Conservation (phyloP, 306 rosid species). For the Herpetospermum pedunculosum region DNA sequence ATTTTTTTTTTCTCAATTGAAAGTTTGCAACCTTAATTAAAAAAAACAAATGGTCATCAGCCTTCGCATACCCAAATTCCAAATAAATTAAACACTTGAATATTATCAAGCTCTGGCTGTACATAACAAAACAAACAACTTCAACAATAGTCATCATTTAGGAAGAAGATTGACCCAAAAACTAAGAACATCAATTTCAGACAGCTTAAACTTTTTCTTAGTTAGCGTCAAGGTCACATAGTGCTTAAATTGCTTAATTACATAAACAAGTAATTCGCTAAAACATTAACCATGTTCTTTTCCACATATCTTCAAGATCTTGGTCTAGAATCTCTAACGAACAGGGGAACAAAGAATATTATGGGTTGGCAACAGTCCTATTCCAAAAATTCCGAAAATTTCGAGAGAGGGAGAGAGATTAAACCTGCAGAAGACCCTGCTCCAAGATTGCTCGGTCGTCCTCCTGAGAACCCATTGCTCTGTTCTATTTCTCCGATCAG, state of each 20-base stretch:
- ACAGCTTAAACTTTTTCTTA: no score
- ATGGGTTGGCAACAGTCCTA: background rate
- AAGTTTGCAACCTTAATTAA: no score
- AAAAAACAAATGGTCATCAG: background rate
- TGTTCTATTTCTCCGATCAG: background rate
- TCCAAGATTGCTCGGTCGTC: slow-evolving; percentile 33
- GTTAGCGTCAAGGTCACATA: background rate
- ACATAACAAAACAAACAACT: background rate
- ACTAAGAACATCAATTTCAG: background rate
- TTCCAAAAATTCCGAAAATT: background rate
- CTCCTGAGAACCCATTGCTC: slow-evolving; percentile 35
- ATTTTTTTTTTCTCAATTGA: no score
- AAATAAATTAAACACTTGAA: background rate
- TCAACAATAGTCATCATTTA: background rate
- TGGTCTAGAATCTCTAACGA: background rate
- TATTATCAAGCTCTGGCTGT: background rate
- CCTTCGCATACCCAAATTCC: background rate
- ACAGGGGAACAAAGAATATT: background rate
- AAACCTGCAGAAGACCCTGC: slow-evolving; percentile 36
- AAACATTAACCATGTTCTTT: background rate
- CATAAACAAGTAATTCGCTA: background rate
- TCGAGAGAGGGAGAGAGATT: background rate
- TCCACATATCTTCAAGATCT: background rate
- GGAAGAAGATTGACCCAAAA: background rate
- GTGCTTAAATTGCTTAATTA: background rate